Evolutionary conservation across 1,284 basidiomycete species (phyloP), one percentile per base, ranked within the genome.

Genomic region (Nidula niveotomentosa): DNA sequence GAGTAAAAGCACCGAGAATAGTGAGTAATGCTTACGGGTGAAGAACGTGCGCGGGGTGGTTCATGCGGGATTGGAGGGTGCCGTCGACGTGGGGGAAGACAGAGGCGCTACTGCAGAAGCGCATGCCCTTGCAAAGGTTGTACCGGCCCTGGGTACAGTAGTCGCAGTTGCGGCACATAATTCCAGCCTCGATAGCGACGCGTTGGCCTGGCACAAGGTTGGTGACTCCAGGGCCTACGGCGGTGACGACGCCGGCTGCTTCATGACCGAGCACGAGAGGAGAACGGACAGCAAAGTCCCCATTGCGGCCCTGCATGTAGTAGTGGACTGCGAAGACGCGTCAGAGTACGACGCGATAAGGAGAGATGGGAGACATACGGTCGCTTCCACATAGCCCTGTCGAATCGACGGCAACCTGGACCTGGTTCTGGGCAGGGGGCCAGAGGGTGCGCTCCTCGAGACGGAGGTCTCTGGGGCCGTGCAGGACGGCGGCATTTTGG

Each of bases 361-460:
- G 34, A 49, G 35, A 37, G 37, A 34, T 12, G 47, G 43, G 46
- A n/a, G 76, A 69, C 90, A 68, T 65, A 94, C 92, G 72, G 72
- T 96, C 94, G 56, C 88, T 91, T 51, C 94, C 96, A 67, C 96
- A 98, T 51, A 98, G 84, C 51, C 95, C 96, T 9, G 95, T 98
- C 43, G 91, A 80, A 51, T 82, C 79, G 60, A 97, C 77, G 57
- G 81, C 76, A 66, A 95, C 83, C 72, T 92, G 89, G 39, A 84
- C 90, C 39, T 90, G 78, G 61, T 83, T 81, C 18, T 80, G 73
- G 13, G 79, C 75, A 34, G 91, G 93, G 0, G 86, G 81, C 78
- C 82, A 85, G 62, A 86, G 69, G 51, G 78, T 77, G 55, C 90
- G 86, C 50, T 84, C 73, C 65, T 92, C 90, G 67, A 87, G 63